Percentiles rank a stretch among this genome's conserved stretches.
These are phyloP conservation scores for Chaetomium tenue DNA, from an alignment of 495 filamentous ascomycete genomes.

Conservation along the genomic window DNA sequence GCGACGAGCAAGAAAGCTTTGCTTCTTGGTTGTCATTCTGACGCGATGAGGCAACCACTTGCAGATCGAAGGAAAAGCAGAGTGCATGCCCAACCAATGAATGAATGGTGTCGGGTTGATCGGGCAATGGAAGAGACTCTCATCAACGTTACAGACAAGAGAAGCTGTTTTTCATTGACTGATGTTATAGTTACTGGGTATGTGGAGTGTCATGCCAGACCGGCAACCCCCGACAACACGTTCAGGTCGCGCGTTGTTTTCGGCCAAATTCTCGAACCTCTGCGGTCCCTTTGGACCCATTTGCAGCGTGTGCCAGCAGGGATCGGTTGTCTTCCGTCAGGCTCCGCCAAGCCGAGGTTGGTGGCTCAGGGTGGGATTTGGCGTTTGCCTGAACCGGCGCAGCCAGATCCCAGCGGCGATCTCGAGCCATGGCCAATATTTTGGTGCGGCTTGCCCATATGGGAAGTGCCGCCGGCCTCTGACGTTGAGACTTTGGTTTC, in stretches of 20 bases:
- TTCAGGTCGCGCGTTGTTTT: neutral
- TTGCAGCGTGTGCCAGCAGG: neutral
- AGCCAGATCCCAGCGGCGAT: slow-evolving; percentile 22
- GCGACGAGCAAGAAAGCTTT: neutral
- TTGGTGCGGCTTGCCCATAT: slow-evolving; percentile 29
- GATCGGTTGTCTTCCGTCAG: slow-evolving; percentile 13
- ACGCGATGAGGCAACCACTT: neutral
- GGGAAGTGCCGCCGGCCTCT: slow-evolving; percentile 29
- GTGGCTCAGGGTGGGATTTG: neutral
- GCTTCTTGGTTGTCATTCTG: slow-evolving; percentile 7
- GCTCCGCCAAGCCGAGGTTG: slow-evolving; percentile 29
- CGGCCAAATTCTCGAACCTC: neutral
- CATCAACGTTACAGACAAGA: neutral
- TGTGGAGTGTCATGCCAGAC: neutral
- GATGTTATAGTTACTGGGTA: neutral
- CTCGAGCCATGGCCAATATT: slow-evolving; percentile 11
- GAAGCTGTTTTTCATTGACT: neutral
- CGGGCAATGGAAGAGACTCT: neutral
- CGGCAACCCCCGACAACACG: neutral
- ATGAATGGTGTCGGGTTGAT: neutral
- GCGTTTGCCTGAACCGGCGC: neutral
- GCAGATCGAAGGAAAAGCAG: neutral
- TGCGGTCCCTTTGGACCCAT: neutral
- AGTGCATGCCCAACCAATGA: neutral
- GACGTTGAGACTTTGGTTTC: neutral